These are phyloP conservation scores for Hanseniaspora osmophila DNA, from an alignment of 805 yeast species.

Conservation along the genomic window DNA sequence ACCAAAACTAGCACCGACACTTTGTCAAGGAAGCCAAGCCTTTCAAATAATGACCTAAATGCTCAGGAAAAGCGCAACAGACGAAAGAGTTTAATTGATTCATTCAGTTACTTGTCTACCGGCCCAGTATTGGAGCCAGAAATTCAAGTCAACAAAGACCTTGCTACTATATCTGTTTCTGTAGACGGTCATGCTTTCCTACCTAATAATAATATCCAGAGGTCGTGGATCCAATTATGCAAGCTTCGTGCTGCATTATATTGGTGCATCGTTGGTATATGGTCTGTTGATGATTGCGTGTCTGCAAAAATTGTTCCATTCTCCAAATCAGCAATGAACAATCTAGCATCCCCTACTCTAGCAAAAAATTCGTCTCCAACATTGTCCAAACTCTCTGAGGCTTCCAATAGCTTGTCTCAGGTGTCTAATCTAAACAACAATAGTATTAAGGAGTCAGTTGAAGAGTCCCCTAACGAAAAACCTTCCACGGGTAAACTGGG, in stretches of 20 bases:
- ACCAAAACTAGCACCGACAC: not conserved
- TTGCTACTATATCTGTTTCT: constrained; percentile 7
- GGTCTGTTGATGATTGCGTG: constrained; percentile 37
- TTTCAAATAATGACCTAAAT: not conserved
- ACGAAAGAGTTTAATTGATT: constrained; percentile 17
- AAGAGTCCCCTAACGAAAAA: no score
- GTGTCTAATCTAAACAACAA: no score
- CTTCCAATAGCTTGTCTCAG: not conserved
- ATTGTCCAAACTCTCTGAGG: not conserved
- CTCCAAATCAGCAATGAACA: constrained; percentile 1
- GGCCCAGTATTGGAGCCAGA: constrained; percentile 10
- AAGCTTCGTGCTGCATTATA: constrained; percentile 59
- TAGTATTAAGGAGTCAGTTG: no score
- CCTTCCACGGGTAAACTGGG: no score
- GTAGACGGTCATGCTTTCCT: constrained; percentile 7
- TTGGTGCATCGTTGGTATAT: constrained; percentile 74
- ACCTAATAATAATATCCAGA: constrained; percentile 25
- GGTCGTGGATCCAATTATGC: constrained; percentile 51
- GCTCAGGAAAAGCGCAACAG: constrained; percentile 11
- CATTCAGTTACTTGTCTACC: constrained; percentile 8
- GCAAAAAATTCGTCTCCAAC: not conserved
- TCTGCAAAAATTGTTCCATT: constrained; percentile 17
- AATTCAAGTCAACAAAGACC: constrained; percentile 4
- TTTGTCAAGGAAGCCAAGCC: not conserved
- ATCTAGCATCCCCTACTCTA: not conserved